phyloP scores from a whole-genome alignment of 768 basidiomycete species.

The Mycena indigotica region DNA sequence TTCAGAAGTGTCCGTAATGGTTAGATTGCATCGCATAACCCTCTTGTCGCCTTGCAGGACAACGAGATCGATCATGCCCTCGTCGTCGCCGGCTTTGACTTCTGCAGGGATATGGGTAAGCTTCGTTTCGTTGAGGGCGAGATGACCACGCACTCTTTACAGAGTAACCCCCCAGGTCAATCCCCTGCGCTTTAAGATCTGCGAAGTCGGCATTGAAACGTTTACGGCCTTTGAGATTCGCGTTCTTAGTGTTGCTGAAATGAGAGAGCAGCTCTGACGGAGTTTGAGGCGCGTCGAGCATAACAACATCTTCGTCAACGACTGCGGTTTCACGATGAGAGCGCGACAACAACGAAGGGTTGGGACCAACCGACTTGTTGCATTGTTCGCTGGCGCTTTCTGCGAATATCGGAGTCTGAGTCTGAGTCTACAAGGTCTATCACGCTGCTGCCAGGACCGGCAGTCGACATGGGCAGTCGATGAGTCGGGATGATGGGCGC shows the following conservation, averaged over 20 bases:
- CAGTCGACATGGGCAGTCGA: neutral
- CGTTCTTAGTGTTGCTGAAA: constrained; percentile 34
- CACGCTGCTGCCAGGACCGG: neutral
- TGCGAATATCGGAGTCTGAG: constrained; percentile 5
- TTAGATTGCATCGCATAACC: constrained; percentile 15
- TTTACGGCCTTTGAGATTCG: constrained; percentile 56
- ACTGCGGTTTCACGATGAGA: neutral
- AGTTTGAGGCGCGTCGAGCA: constrained; percentile 22
- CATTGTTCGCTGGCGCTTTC: constrained; percentile 15
- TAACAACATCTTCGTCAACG: constrained; percentile 18
- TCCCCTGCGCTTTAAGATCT: constrained; percentile 43
- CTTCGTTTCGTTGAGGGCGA: neutral
- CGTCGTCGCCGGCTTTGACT: constrained; percentile 60
- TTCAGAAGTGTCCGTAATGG: constrained; percentile 57
- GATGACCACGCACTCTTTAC: constrained; percentile 41
- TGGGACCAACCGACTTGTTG: constrained; percentile 7
- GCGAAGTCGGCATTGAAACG: constrained; percentile 60
- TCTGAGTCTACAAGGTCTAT: constrained; percentile 7
- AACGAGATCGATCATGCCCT: constrained; percentile 59
- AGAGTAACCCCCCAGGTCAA: constrained; percentile 39
- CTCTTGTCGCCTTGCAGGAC: constrained; percentile 40
- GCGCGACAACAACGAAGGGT: neutral
- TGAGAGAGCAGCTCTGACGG: constrained; percentile 14
- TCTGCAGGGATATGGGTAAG: constrained; percentile 34
- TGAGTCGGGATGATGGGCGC: neutral